Conservation (phyloP, 495 filamentous ascomycete genomes). For the Podospora didyma region DNA sequence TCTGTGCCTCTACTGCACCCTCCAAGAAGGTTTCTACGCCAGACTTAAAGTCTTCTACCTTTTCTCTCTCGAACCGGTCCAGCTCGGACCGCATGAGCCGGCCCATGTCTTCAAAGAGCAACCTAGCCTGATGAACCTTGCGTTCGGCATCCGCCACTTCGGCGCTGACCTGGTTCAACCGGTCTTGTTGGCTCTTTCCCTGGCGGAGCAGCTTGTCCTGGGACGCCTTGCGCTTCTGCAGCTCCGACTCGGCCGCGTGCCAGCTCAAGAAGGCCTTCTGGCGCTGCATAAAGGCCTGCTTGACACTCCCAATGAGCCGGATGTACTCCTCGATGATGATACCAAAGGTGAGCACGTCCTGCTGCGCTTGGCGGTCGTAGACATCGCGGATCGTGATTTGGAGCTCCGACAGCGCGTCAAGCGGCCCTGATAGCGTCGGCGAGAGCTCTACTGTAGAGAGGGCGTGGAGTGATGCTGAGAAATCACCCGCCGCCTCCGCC, state of each 20-base stretch:
- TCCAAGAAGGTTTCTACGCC: conserved; percentile 97
- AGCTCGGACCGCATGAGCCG: conserved; percentile 85
- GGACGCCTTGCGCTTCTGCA: conserved; percentile 76
- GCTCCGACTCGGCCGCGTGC: conserved; percentile 82
- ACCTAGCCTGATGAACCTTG: conserved; percentile 82
- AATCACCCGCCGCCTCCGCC: conserved; percentile 87
- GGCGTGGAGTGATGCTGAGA: conserved; percentile 84
- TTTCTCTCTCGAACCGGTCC: conserved; percentile 92
- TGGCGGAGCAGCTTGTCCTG: conserved; percentile 92
- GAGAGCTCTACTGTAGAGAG: conserved; percentile 86
- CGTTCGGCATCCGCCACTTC: conserved; percentile 92
- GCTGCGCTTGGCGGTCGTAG: conserved; percentile 94
- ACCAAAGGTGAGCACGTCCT: conserved; percentile 91
- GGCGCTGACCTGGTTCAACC: conserved; percentile 82
- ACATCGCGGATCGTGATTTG: conserved; percentile 91
- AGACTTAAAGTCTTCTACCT: conserved; percentile 98
- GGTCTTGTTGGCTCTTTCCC: conserved; percentile 92
- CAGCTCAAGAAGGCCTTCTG: conserved; percentile 94
- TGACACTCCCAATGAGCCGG: conserved; percentile 87
- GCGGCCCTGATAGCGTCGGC: conserved; percentile 77
- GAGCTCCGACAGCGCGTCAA: conserved; percentile 86
- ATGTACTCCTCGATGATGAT: conserved; percentile 99
- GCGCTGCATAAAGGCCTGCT: conserved; percentile 84
- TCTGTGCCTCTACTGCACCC: conserved; percentile 94
- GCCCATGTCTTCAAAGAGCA: conserved; percentile 98